Conservation (phyloP, 805 yeast genomes). For the Dipodascopsis uninucleata region DNA sequence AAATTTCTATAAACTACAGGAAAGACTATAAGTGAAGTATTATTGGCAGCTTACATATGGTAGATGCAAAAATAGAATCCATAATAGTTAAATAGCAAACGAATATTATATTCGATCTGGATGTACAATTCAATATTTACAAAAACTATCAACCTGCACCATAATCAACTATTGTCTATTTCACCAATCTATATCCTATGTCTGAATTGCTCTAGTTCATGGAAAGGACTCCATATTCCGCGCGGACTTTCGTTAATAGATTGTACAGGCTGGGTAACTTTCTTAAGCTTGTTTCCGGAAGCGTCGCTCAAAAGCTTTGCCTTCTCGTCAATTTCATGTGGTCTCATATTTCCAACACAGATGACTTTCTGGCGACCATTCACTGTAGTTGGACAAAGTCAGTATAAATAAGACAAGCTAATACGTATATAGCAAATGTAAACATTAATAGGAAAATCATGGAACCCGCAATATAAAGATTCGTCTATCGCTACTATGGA, state of each 20-base stretch:
- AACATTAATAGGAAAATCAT: too few relatives aligned
- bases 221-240: constrained; percentile 95
- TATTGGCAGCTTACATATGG: too few relatives aligned
- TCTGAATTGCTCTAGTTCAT: constrained; percentile 19
- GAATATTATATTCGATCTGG: too few relatives aligned
- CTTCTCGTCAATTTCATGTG: constrained; percentile 60
- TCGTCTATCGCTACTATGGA: too few relatives aligned
- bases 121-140: not conserved
- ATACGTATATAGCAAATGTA: too few relatives aligned
- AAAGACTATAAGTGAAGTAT: too few relatives aligned
- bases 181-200: constrained; percentile 12
- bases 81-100: not conserved
- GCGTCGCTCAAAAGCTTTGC: constrained; percentile 61
- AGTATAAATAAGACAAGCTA: not conserved
- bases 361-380: constrained; percentile 52
- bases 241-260: constrained; percentile 80
- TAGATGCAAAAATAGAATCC: not conserved
- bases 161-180: not conserved
- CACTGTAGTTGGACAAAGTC: constrained; percentile 23
- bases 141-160: not conserved
- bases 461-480: too few relatives aligned
- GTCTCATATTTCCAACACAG: constrained; percentile 70
- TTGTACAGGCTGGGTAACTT: constrained; percentile 64
- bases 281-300: constrained; percentile 56
- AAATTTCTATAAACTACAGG: too few relatives aligned